Evolutionary conservation across 2,329 filamentous ascomycete genomes (phyloP).

Genomic region (Pseudopithomyces chartarum): DNA sequence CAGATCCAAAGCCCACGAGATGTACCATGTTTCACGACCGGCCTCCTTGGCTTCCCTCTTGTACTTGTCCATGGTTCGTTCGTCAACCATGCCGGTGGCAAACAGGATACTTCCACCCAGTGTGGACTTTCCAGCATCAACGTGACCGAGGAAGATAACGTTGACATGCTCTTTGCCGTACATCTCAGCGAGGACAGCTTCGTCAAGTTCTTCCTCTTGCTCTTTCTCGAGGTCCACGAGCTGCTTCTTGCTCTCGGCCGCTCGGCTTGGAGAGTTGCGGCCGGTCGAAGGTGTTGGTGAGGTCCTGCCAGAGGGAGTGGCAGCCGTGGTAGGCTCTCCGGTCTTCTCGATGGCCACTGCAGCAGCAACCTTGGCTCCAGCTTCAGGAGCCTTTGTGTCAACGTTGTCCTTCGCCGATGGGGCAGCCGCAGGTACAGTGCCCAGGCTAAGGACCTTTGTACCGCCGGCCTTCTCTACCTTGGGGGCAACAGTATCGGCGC

Average conservation of each 20-base stretch:
- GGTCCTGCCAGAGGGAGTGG: constrained; percentile 66
- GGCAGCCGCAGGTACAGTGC: constrained; percentile 57
- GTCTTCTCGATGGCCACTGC: constrained; percentile 92
- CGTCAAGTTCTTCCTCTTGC: constrained; percentile 76
- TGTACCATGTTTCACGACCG: constrained; percentile 96
- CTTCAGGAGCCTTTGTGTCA: constrained; percentile 60
- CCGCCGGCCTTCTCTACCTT: constrained; percentile 58
- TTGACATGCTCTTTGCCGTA: constrained; percentile 95
- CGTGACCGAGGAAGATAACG: constrained; percentile 97
- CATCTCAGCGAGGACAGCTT: constrained; percentile 88
- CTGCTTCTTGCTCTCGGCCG: constrained; percentile 68
- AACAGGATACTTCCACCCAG: constrained; percentile 93
- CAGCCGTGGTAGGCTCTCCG: constrained; percentile 65
- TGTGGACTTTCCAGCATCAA: constrained; percentile 97
- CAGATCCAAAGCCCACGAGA: constrained; percentile 97
- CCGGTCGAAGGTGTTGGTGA: constrained; percentile 85
- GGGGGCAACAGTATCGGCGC: constrained; percentile 57
- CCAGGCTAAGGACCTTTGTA: constrained; percentile 79
- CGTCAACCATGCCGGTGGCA: constrained; percentile 97
- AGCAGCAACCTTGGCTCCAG: constrained; percentile 82
- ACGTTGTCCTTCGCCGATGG: constrained; percentile 54
- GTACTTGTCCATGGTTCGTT: constrained; percentile 97
- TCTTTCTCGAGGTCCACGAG: constrained; percentile 85
- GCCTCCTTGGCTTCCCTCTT: constrained; percentile 87
- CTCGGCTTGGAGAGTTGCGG: constrained; percentile 74